A percentile compares a stretch with the other conserved stretches of the same genome.
These are phyloP conservation scores for Lycium barbarum DNA, from an alignment of 257 asterid species.

Conservation along the genomic window DNA sequence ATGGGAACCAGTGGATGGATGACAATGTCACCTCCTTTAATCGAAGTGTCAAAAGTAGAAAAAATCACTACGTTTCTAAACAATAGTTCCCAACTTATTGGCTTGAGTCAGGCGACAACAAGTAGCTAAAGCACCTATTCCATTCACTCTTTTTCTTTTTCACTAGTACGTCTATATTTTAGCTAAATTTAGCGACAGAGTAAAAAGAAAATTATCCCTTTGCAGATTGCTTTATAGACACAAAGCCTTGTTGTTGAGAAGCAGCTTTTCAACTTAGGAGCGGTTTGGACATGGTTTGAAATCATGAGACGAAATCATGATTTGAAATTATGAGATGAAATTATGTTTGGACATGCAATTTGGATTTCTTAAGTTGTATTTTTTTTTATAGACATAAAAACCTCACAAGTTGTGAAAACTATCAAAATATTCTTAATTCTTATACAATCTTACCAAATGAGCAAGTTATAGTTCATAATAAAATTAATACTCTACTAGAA, in stretches of 20 bases:
- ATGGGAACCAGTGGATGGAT: conserved; percentile 40
- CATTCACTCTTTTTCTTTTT: not conserved
- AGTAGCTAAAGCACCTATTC: not conserved
- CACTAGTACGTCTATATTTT: not conserved
- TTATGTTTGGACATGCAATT: too few relatives aligned
- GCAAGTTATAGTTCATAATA: too few relatives aligned
- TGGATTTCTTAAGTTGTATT: too few relatives aligned
- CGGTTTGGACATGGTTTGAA: too few relatives aligned
- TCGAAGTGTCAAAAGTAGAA: conserved; percentile 39
- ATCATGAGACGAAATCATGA: too few relatives aligned
- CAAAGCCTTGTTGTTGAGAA: not conserved
- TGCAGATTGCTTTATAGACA: not conserved
- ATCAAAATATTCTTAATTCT: too few relatives aligned
- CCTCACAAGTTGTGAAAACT: too few relatives aligned
- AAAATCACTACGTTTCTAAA: conserved; percentile 31
- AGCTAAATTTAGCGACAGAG: not conserved
- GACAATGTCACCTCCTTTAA: conserved; percentile 42
- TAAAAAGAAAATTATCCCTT: not conserved
- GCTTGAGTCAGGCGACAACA: conserved; percentile 28
- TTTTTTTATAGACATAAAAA: too few relatives aligned
- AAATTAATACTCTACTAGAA: too few relatives aligned
- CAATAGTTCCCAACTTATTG: conserved; percentile 44
- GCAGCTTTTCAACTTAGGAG: not conserved
- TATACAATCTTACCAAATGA: too few relatives aligned
- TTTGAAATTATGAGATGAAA: too few relatives aligned